phyloP scores from a whole-genome alignment of 75 land plant species.

The Selaginella tamariscina region DNA sequence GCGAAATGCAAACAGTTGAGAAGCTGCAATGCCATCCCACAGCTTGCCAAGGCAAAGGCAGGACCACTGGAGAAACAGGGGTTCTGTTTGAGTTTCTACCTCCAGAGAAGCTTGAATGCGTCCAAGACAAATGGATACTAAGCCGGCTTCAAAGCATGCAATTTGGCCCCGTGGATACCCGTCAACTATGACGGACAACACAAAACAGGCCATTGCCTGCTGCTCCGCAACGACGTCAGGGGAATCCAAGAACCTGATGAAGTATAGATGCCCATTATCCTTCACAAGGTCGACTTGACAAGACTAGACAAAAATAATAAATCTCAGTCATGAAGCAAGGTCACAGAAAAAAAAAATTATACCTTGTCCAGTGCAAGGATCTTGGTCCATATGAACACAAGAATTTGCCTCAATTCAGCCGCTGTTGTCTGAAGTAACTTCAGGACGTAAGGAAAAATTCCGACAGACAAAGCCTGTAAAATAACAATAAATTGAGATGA shows the following conservation, averaged over 20 bases:
- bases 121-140: slow-evolving; percentile 55
- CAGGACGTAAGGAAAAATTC: slow-evolving; percentile 91
- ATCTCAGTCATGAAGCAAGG: background rate
- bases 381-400: slow-evolving; percentile 96
- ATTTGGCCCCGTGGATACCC: slow-evolving; percentile 76
- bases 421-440: slow-evolving; percentile 89
- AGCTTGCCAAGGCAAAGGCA: slow-evolving; percentile 90
- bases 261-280: slow-evolving; percentile 84
- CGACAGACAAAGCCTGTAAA: slow-evolving; percentile 84
- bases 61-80: slow-evolving; percentile 87
- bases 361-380: slow-evolving; percentile 98
- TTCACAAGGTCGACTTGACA: slow-evolving; percentile 96
- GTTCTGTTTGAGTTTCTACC: slow-evolving; percentile 41
- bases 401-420: slow-evolving; percentile 70
- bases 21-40: slow-evolving; percentile 87
- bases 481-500: background rate
- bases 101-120: slow-evolving; percentile 43
- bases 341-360: background rate
- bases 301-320: slow-evolving; percentile 36
- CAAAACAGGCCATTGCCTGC: slow-evolving; percentile 97
- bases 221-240: slow-evolving; percentile 60
- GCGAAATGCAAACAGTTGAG: slow-evolving; percentile 46
- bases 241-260: slow-evolving; percentile 79
- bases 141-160: slow-evolving; percentile 63
- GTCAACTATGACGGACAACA: slow-evolving; percentile 90